These are phyloP conservation scores for Suillus placidus DNA, from an alignment of 768 basidiomycete species.

Conservation along the genomic window DNA sequence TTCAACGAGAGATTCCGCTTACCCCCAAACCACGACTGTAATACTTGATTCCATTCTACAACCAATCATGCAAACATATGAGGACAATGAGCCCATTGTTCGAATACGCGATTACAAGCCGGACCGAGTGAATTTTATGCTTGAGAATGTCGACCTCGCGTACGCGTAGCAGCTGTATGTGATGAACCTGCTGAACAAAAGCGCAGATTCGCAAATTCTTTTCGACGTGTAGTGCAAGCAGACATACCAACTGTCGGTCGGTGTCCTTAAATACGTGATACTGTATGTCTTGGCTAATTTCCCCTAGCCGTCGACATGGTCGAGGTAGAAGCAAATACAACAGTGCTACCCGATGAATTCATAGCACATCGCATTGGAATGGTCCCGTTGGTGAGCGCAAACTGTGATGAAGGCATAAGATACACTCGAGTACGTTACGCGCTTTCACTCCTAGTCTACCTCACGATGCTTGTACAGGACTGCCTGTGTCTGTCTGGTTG, in stretches of 20 bases:
- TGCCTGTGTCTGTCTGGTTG: constrained; percentile 88
- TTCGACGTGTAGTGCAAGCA: constrained; percentile 93
- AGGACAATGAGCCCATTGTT: constrained; percentile 63
- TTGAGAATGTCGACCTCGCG: constrained; percentile 97
- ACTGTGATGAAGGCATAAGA: constrained; percentile 87
- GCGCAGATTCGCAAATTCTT: constrained; percentile 86
- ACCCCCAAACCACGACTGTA: constrained; percentile 5
- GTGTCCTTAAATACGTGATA: constrained; percentile 16
- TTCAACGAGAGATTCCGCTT: not conserved
- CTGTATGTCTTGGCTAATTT: constrained; percentile 10
- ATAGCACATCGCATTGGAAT: constrained; percentile 95
- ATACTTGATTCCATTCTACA: not conserved
- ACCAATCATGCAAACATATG: constrained; percentile 37
- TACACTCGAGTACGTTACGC: constrained; percentile 62
- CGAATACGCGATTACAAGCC: constrained; percentile 83
- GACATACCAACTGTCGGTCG: constrained; percentile 96
- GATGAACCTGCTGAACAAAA: constrained; percentile 18
- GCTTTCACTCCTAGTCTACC: constrained; percentile 2
- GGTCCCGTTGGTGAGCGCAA: constrained; percentile 85
- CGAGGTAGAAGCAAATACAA: constrained; percentile 87
- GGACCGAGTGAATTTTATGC: constrained; percentile 87
- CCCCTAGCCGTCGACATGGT: constrained; percentile 92
- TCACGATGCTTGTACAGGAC: constrained; percentile 56
- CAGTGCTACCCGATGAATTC: constrained; percentile 95
- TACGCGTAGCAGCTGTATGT: constrained; percentile 43